Percentiles rank a stretch among this genome's conserved stretches.
phyloP scores from a whole-genome alignment of 208 protist species.

The Acanthamoeba rhysodes region DNA sequence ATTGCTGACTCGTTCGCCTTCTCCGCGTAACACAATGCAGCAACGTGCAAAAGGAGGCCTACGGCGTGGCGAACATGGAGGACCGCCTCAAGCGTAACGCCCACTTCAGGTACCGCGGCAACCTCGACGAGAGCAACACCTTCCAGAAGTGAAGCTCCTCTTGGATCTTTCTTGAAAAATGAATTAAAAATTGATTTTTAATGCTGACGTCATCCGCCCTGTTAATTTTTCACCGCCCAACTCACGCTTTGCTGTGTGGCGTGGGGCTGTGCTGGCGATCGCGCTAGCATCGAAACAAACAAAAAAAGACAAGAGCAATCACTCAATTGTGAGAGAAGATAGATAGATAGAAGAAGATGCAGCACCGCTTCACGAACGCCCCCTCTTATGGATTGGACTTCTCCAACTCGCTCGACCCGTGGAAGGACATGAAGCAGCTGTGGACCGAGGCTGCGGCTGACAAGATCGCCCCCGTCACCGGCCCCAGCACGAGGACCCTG shows the following conservation, averaged over 20 bases:
- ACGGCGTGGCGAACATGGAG: neutral
- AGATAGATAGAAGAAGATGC: conserved; percentile 10
- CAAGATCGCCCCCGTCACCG: conserved; percentile 20
- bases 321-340: neutral
- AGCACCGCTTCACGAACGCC: neutral
- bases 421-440: conserved; percentile 27
- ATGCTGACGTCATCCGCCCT: neutral
- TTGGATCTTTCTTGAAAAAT: neutral
- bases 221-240: neutral
- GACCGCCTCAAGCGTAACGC: conserved; percentile 25
- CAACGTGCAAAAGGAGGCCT: conserved; percentile 47
- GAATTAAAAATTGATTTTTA: neutral
- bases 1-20: neutral
- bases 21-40: neutral
- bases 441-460: neutral
- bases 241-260: conserved; percentile 24
- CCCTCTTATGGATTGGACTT: conserved; percentile 49
- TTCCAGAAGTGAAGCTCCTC: neutral
- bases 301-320: neutral
- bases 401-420: conserved; percentile 18
- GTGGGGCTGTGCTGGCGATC: neutral
- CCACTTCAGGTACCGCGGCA: conserved; percentile 14
- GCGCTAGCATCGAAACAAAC: neutral
- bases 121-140: conserved; percentile 42
- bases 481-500: conserved; percentile 8